Base-by-base conservation (phyloP, 2,329 filamentous ascomycete species). In the Colletotrichum lini region DNA sequence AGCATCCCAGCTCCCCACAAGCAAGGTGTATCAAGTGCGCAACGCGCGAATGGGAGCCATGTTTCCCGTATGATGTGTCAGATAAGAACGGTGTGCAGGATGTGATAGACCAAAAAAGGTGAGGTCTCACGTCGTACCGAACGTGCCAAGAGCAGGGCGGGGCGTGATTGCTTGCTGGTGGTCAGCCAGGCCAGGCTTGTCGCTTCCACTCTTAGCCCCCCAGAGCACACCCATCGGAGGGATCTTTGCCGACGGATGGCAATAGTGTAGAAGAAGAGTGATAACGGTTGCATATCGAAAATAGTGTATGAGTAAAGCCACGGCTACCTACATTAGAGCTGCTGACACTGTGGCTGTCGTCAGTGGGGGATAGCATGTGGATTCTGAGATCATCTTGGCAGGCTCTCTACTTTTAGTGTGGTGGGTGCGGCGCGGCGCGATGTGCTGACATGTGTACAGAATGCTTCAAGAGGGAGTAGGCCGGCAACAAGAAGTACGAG, bases 1-100 rank as follows among this genome's bases (percentile, higher is more conserved):
- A 70, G 61, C 60, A 65, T 56, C 44, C 58, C 65, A 72, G 67
- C 67, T 72, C 69, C 65, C 69, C 69, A 69, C 69, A 69, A 57
- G 66, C 57, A 70, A 70, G 67, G 69, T 64, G 58, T 70, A 52
- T 44, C 59, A 45, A 26, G 44, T 64, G 58, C 44, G 58, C 54
- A 44, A 67, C 56, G n/a, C 53, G 30, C 63, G 45, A 71, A 57
- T 66, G 47, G 57, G 35, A 47, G 64, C 58, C 60, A 40, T 58
- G 52, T 62, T 63, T 58, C 68, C 68, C 65, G 58, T 58, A 58
- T 52, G 50, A 71, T 61, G 58, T n/a, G 52, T 58, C 65, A 65
- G 69, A 72, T 63, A 69, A 64, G 65, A 44, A 72, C 53, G 67
- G 59, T 64, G 67, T 56, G 60, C 54, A 59, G 58, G 69, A 72